Percentiles rank a stretch among this genome's conserved stretches.
Evolutionary conservation across 2,329 filamentous ascomycete species (phyloP).

Genomic region (Colletotrichum lentis): DNA sequence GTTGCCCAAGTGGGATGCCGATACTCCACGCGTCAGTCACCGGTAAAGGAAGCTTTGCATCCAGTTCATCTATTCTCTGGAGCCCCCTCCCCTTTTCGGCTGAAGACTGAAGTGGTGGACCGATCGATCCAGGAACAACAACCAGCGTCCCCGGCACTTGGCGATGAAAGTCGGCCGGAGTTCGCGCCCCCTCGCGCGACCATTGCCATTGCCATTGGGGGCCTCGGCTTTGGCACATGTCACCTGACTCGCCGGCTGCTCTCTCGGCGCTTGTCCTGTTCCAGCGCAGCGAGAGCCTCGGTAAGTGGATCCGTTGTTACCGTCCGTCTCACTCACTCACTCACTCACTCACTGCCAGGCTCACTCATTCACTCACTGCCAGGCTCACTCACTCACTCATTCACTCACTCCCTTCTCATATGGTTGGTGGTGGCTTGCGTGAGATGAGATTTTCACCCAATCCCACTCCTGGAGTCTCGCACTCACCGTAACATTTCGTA

Average conservation of each 20-base stretch:
- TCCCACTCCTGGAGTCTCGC: background rate
- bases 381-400: too few species aligned
- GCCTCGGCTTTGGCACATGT: conserved; percentile 8
- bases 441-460: background rate
- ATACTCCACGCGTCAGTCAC: background rate
- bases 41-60: conserved; percentile 7
- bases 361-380: too few species aligned
- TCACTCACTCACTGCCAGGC: too few species aligned
- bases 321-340: too few species aligned
- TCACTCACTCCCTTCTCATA: too few species aligned
- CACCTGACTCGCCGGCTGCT: conserved; percentile 4
- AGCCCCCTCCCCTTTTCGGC: background rate
- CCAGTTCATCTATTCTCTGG: background rate
- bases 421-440: background rate
- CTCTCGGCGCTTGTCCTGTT: background rate
- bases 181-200: background rate
- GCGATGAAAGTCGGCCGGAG: background rate
- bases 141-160: background rate
- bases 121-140: background rate
- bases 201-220: too few species aligned
- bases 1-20: background rate
- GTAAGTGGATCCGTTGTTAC: conserved; percentile 11
- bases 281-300: background rate
- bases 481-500: background rate
- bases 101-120: background rate